Base-by-base conservation (phyloP, 768 basidiomycete species). In the Fomitopsis pulvina region DNA sequence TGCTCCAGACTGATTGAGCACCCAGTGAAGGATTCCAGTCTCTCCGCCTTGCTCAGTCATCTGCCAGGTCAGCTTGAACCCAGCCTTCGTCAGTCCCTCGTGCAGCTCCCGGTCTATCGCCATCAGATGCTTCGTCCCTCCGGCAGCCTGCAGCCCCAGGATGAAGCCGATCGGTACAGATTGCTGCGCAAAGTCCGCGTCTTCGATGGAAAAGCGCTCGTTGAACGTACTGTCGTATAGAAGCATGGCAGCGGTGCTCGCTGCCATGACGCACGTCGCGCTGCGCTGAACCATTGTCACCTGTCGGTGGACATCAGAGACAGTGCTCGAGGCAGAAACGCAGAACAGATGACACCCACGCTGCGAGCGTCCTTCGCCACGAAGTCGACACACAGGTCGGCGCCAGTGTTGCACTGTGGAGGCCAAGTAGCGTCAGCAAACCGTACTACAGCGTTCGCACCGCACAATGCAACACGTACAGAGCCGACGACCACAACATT, bases 201-300 rank as follows among this genome's bases (percentile, higher is more conserved):
- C 54, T 14, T 61, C 64, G 10, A 60, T 47, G 7, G 59, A 61
- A 4, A 59, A 32, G 6, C 53, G 56, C 12, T 59, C 47, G 22
- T 25, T 11, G 12, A 28, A 41, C 4, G 21, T n/a, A 6, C 5
- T 16, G 39, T 20, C 22, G 27, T 29, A 25, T 5, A 30, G 11
- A 24, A 30, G 16, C 39, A 4, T 41, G 38, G 41, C 29, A 9
- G 21, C 16, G 10, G 48, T 30, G 8, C 32, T 22, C 16, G 16
- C 40, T 4, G 25, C 27, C 8, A 65, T 47, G 7, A 72, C 65
- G 48, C 64, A 68, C 11, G 69, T 74, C 2, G 65, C 58, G 1
- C 70, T 69, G 10, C 74, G 67, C 47, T 74, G 72, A 10, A 74
- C 62, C 68, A 75, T 72, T 0, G 71, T 73, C 21, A 73, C 66